Conservation (phyloP, 106 monocot genomes). For the Acorus calamus region DNA sequence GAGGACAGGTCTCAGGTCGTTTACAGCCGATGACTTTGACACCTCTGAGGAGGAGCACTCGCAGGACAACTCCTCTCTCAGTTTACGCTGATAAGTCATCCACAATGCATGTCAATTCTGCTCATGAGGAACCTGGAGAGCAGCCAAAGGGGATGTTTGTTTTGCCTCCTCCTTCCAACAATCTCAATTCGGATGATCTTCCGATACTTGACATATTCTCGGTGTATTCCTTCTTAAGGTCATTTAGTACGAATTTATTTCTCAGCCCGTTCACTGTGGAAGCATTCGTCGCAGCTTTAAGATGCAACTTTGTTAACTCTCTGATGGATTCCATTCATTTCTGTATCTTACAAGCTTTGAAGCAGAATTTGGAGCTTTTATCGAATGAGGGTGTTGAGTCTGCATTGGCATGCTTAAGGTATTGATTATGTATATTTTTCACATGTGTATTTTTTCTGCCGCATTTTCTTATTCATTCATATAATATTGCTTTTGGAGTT, state of each 20-base stretch:
- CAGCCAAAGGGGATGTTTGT: neutral
- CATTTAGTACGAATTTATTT: conserved; percentile 69
- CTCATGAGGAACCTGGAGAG: neutral
- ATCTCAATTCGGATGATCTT: conserved; percentile 57
- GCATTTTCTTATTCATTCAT: neutral
- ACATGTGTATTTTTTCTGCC: neutral
- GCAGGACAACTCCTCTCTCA: conserved; percentile 18
- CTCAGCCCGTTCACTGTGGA: conserved; percentile 76
- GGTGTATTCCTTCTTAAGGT: conserved; percentile 75
- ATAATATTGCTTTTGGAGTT: neutral
- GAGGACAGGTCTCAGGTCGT: conserved; percentile 19
- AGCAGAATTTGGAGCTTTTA: conserved; percentile 55
- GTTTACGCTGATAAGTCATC: conserved; percentile 5
- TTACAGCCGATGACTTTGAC: conserved; percentile 3
- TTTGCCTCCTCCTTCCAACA: conserved; percentile 72
- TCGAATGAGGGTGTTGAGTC: conserved; percentile 49
- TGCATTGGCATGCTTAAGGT: conserved; percentile 82
- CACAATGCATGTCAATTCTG: neutral
- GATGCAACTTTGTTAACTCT: conserved; percentile 38
- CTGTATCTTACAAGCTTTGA: conserved; percentile 64
- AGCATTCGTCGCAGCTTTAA: conserved; percentile 54
- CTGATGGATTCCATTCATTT: conserved; percentile 88
- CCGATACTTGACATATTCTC: conserved; percentile 69
- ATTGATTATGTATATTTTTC: conserved; percentile 5
- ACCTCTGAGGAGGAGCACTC: conserved; percentile 70